A percentile compares a stretch with the other conserved stretches of the same genome.
phyloP scores from a whole-genome alignment of 1,284 basidiomycete genomes.

The Cutaneotrichosporon spelunceum region DNA sequence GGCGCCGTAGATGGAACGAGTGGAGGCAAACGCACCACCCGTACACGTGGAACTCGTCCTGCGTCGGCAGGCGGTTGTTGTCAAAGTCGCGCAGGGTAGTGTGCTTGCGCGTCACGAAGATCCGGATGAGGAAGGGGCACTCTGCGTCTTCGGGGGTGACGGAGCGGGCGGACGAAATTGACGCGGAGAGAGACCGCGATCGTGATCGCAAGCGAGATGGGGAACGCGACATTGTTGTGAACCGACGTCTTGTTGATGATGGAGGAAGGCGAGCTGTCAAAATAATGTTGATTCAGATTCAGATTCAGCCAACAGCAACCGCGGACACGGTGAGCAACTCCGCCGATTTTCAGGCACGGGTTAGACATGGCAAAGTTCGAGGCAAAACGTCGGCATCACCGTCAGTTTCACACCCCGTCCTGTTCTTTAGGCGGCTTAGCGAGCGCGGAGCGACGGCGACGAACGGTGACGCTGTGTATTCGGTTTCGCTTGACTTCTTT shows the following conservation, averaged over 20 bases:
- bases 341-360: not conserved
- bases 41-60: constrained; percentile 44
- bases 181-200: constrained; percentile 5
- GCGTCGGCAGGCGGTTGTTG: constrained; percentile 36
- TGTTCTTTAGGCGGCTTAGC: not conserved
- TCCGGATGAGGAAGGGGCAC: constrained; percentile 44
- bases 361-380: not conserved
- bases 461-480: not conserved
- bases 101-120: constrained; percentile 44
- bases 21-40: constrained; percentile 35
- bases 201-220: constrained; percentile 9
- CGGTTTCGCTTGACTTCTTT: not conserved
- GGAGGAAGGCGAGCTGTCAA: not conserved
- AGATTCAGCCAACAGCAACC: not conserved
- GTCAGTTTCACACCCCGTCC: not conserved
- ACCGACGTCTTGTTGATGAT: not conserved
- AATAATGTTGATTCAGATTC: too few relatives aligned
- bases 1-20: not conserved
- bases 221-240: constrained; percentile 15
- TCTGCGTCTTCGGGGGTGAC: constrained; percentile 15
- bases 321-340: not conserved
- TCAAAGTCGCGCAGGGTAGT: constrained; percentile 44
- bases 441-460: not conserved
- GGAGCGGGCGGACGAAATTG: constrained; percentile 11
- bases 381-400: not conserved